Evolutionary conservation across 495 filamentous ascomycete genomes (phyloP), one percentile per base, ranked within the genome.

Genomic region (Trichoderma virens): DNA sequence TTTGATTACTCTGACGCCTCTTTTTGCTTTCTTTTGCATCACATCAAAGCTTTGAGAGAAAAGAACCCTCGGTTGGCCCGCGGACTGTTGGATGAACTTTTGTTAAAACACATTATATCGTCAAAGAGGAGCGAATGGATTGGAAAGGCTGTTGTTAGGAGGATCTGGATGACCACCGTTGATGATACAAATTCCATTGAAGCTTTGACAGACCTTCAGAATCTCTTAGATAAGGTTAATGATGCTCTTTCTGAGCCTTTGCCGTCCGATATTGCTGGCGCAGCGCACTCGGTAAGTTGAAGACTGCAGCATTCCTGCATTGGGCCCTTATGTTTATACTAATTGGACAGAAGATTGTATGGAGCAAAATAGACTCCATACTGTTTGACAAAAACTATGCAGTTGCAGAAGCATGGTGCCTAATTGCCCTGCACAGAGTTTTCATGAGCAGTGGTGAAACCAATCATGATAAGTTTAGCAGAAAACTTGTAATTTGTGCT

Each of bases 401-500:
- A 18, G 63, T 76, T 30, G 81, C 88, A 2, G 82, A 88, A 67
- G 73, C 74, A 62, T 97, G 91, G 93, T 94, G 90, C 70, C 77
- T 69, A 20, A 72, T 94, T 20, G 84, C 86, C n/a, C 74, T 87
- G 47, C 87, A 91, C 64, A 66, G 71, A 27, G 67, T 89, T 16
- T 90, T 96, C 66, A 70, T 82, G 32, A 82, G 83, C 56, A 82
- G 87, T 31, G 87, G 88, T 14, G 76, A 80, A 30, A 65, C 81
- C 2, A 93, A 92, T 70, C 75, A 75, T 32, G 79, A 82, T 2
- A 92, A 89, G 66, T 81, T 96, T 45, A 27, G 43, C 23, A 34
- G 90, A 64, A 95, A 90, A 74, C 71, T 87, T 34, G 83, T 96
- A 3, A 67, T 85, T 35, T 92, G 89, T 70, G 82, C 82, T 38